Base-by-base conservation (phyloP, 805 yeast species). In the Yarrowia phangngaensis region DNA sequence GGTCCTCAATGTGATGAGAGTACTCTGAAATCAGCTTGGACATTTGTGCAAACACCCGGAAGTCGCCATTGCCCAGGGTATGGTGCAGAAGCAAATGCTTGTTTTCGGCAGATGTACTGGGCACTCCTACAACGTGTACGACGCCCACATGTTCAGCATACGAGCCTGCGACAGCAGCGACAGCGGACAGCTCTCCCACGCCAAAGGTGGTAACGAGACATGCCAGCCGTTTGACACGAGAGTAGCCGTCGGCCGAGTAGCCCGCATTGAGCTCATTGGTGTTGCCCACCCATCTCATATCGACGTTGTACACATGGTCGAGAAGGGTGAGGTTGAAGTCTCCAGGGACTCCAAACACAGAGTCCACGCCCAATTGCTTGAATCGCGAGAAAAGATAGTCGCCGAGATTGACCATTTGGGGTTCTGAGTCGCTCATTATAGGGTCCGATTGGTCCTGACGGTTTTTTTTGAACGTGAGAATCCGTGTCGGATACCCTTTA, bases 201-300 rank as follows among this genome's bases (percentile, higher is more conserved):
- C 95, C 95, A 64, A 85, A 85, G 43, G 95, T 85, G 64, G 95
- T 85, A 60, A 84, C 73, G 43, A 85, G 57, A 58, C 84, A 81
- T 54, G 83, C 76, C 63, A 84, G 68, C 52, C 89, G 82, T 68
- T 83, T 84, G 59, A 85, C 72, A 65, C 95, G 72, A 48, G 90
- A 80, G 70, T 85, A 85, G 55, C 95, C 95, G 66, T 85, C 95
- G 35, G 92, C 88, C 47, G 94, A 84, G 58, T 82, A 83, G 31
- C 92, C 84, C 34, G 95, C 92, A 65, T 86, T 86, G 70, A 85
- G 74, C 70, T 85, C 95, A 68, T 86, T 85, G 64, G 92, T 84
- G 66, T 85, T 84, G 60, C 95, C 95, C 43, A 85, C 88, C 95
- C 95, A 85, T 70, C 83, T 75, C 67, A 85, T 62, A 28, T 71